phyloP scores from a whole-genome alignment of 768 basidiomycete species.

The Pulveroboletus sp. region DNA sequence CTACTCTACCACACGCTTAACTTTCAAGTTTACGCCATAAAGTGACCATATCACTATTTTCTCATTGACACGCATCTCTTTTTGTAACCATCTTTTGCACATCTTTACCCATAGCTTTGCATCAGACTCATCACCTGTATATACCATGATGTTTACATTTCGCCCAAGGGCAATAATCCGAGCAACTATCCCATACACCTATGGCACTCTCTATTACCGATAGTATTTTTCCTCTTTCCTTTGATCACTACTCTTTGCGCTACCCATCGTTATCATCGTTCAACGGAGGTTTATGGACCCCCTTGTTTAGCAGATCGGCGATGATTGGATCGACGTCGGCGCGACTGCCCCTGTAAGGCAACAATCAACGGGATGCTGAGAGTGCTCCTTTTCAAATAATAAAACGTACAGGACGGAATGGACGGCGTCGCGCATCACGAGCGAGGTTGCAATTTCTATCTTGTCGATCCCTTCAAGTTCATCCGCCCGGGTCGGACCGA shows the following conservation, averaged over 20 bases:
- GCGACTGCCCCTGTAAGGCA: constrained; percentile 41
- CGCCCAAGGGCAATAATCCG: constrained; percentile 21
- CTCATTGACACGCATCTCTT: constrained; percentile 20
- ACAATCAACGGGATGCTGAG: constrained; percentile 1
- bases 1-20: constrained; percentile 28
- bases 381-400: neutral
- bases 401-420: constrained; percentile 55
- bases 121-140: constrained; percentile 26
- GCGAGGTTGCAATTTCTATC: constrained; percentile 72
- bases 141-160: constrained; percentile 24
- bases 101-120: constrained; percentile 15
- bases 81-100: constrained; percentile 24
- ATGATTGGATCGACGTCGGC: constrained; percentile 45
- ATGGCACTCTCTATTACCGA: constrained; percentile 24
- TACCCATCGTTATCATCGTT: constrained; percentile 27
- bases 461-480: constrained; percentile 65
- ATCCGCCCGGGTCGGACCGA: constrained; percentile 89
- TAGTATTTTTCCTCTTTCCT: constrained; percentile 2
- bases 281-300: constrained; percentile 51
- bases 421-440: constrained; percentile 68
- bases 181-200: constrained; percentile 20
- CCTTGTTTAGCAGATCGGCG: constrained; percentile 53
- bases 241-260: constrained; percentile 7
- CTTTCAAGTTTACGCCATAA: constrained; percentile 8
- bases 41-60: constrained; percentile 16